Evolutionary conservation across 179 eudicot species (phyloP), one percentile per base, ranked within the genome.

Genomic region (Drosera spatulata): DNA sequence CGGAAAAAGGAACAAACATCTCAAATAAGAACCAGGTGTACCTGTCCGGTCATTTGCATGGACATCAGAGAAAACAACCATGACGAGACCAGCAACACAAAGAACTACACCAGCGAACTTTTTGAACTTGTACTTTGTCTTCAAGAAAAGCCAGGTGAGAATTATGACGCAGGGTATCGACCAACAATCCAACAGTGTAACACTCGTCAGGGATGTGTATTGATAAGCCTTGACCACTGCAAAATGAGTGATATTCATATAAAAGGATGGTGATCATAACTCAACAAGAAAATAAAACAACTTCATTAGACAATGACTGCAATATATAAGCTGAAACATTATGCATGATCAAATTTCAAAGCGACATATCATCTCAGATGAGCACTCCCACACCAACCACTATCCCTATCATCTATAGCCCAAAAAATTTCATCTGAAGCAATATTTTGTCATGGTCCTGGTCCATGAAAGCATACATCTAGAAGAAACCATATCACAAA

Each of bases 101-200:
- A 87, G 66, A n/a, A 22, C 33, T 50, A 87, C 87, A 37, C 91
- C 91, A 41, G 64, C 61, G 39, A 81, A 65, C 71, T 87, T 87
- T 69, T 66, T 77, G 77, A 56, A 74, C 63, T 71, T 79, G 59
- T 87, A 87, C 67, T 79, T 82, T 14, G 96, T 87, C 76, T 82
- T 85, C 78, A 85, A 79, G 64, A 87, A 87, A 58, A 80, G 50
- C 86, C 96, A 83, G 38, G 96, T 87, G 53, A 87, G 78, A 45
- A 87, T 51, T 43, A 87, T 77, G 49, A 87, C 96, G 52, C 80
- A 83, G 1, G 96, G 96, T 42, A 87, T 87, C 53, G 88, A 58
- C 96, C 96, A 87, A 70, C 96, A 87, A 79, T 87, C 96, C 83
- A 87, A 81, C 58, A 87, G 87, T 93, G 83, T 87, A 41, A 85